Percentiles rank a stretch among this genome's conserved stretches.
phyloP scores from a whole-genome alignment of 768 basidiomycete genomes.

The Boletus vermiculosoides region DNA sequence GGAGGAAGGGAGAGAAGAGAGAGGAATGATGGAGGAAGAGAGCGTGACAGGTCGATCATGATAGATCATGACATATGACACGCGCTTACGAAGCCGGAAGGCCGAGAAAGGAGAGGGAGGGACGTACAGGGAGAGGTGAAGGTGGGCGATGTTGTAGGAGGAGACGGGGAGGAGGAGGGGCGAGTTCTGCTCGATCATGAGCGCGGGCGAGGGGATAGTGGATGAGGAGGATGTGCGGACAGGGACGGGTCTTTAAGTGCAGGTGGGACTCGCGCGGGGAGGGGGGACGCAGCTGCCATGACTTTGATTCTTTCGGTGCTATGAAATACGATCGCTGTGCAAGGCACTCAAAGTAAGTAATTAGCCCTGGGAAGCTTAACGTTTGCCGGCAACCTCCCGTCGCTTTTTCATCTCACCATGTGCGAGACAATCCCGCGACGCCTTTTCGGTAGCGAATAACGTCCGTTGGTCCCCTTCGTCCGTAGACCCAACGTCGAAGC shows the following conservation, averaged over 20 bases:
- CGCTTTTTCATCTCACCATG: conserved; percentile 29
- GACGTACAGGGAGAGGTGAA: conserved; percentile 60
- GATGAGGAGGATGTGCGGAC: not conserved
- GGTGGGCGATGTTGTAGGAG: conserved; percentile 61
- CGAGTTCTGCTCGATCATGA: conserved; percentile 59
- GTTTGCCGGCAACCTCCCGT: conserved; percentile 33
- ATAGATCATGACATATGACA: conserved; percentile 34
- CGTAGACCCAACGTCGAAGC: conserved; percentile 23
- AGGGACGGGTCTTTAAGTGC: conserved; percentile 24
- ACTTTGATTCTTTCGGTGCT: conserved; percentile 2
- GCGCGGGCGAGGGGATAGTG: conserved; percentile 10
- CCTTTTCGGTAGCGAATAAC: conserved; percentile 39
- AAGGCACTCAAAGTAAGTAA: conserved; percentile 33
- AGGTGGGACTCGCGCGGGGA: conserved; percentile 3
- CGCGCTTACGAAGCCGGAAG: conserved; percentile 19
- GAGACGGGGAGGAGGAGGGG: conserved; percentile 43
- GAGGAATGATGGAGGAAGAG: conserved; percentile 11
- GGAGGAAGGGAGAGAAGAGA: not conserved
- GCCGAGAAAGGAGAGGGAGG: conserved; percentile 1
- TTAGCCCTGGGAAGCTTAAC: conserved; percentile 36
- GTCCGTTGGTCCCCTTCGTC: conserved; percentile 12
- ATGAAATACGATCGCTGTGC: conserved; percentile 37
- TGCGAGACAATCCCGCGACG: conserved; percentile 31
- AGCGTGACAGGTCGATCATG: conserved; percentile 29
- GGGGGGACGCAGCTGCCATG: conserved; percentile 4